phyloP scores from a whole-genome alignment of 1,284 basidiomycete genomes.

The Pisolithus thermaeus region DNA sequence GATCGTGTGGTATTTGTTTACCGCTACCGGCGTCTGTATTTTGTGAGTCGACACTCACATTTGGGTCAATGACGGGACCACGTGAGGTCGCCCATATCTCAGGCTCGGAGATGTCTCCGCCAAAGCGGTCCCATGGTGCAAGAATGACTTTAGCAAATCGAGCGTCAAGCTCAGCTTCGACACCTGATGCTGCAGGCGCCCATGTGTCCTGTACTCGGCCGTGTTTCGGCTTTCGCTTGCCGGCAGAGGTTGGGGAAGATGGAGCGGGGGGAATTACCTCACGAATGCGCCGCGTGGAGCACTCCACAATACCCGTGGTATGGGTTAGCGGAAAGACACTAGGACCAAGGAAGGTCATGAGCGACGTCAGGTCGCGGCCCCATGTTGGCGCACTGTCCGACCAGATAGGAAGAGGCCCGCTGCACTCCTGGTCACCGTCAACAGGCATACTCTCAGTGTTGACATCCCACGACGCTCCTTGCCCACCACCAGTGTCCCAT shows the following conservation, averaged over 20 bases:
- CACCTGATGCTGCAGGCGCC: slow-evolving; percentile 31
- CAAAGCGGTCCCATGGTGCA: slow-evolving; percentile 47
- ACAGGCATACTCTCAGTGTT: slow-evolving; percentile 9
- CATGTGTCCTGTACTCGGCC: slow-evolving; percentile 5
- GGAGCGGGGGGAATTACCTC: slow-evolving; percentile 26
- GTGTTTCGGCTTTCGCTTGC: not conserved
- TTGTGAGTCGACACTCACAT: not conserved
- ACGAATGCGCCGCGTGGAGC: slow-evolving; percentile 40
- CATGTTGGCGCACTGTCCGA: slow-evolving; percentile 18
- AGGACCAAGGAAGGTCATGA: slow-evolving; percentile 39
- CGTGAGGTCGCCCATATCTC: slow-evolving; percentile 39
- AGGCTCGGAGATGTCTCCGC: slow-evolving; percentile 33
- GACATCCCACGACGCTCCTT: slow-evolving; percentile 5
- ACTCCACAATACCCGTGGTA: slow-evolving; percentile 45
- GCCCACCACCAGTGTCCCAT: slow-evolving; percentile 12
- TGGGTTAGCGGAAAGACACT: slow-evolving; percentile 44
- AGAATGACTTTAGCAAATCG: slow-evolving; percentile 46
- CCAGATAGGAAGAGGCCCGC: slow-evolving; percentile 10
- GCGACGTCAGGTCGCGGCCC: slow-evolving; percentile 21
- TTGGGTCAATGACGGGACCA: slow-evolving; percentile 33
- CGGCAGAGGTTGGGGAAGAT: not conserved
- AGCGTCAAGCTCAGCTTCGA: slow-evolving; percentile 46
- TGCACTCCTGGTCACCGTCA: not conserved
- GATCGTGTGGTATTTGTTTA: slow-evolving; percentile 38
- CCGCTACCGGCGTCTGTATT: not conserved